These are phyloP conservation scores for Phtheirospermum japonicum DNA, from an alignment of 257 asterid species.

Conservation along the genomic window DNA sequence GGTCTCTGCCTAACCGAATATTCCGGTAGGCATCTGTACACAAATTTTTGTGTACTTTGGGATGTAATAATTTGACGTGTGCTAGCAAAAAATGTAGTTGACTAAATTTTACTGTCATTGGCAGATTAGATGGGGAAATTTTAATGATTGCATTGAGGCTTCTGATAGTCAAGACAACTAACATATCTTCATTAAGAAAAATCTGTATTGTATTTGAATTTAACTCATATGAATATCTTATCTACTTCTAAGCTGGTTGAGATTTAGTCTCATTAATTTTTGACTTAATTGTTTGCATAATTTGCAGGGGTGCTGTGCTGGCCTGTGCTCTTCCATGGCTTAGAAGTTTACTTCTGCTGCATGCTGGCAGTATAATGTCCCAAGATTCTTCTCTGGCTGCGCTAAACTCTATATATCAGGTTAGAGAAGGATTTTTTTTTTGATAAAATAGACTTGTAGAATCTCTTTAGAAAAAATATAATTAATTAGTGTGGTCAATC, in stretches of 20 bases:
- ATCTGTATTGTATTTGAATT: neutral
- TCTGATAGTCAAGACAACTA: slow-evolving; percentile 2
- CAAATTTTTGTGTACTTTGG: no score
- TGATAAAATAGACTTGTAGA: neutral
- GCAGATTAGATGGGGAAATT: no score
- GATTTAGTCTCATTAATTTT: neutral
- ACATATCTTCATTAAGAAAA: neutral
- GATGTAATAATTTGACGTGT: no score
- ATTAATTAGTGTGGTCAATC: neutral
- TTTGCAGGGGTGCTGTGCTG: slow-evolving; percentile 81
- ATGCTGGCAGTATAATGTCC: slow-evolving; percentile 79
- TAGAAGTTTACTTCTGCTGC: slow-evolving; percentile 76
- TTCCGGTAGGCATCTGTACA: no score
- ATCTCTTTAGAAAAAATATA: neutral
- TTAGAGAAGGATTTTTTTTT: slow-evolving; percentile 27
- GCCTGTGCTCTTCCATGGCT: slow-evolving; percentile 98
- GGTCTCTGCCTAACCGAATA: no score
- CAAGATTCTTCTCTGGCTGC: slow-evolving; percentile 82
- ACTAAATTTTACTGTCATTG: no score
- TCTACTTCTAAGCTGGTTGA: neutral
- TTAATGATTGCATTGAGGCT: neutral
- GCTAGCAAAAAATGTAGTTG: no score
- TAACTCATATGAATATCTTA: neutral
- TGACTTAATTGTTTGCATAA: slow-evolving; percentile 8
- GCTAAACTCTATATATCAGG: slow-evolving; percentile 87